Evolutionary conservation across 345 rosid species (phyloP).

Genomic region (Corchorus olitorius): DNA sequence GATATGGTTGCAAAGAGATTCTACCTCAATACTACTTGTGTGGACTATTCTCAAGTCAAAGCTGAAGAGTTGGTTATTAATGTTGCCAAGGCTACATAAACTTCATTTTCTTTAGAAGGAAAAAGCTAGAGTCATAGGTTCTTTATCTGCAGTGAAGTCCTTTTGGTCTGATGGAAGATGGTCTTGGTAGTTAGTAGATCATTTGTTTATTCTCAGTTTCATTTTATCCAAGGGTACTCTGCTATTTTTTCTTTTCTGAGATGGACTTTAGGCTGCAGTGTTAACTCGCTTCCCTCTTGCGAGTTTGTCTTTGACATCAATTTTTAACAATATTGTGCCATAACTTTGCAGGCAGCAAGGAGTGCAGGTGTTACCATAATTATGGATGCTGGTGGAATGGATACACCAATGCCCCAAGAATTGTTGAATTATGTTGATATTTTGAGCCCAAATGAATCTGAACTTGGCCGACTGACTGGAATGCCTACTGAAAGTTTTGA

Average conservation of each 20-base stretch:
- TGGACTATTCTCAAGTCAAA: background rate
- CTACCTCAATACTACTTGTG: background rate
- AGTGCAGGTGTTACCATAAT: conserved; percentile 80
- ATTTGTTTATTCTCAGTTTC: background rate
- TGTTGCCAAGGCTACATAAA: background rate
- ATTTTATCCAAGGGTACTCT: background rate
- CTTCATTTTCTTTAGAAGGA: background rate
- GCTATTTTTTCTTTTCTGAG: background rate
- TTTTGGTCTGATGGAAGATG: background rate
- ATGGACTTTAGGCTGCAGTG: background rate
- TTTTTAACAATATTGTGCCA: conserved; percentile 17
- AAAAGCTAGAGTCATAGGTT: background rate
- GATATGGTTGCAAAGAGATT: background rate
- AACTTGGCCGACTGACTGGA: conserved; percentile 76
- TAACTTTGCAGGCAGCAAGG: conserved; percentile 68
- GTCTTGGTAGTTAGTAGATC: background rate
- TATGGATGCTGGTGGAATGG: conserved; percentile 98
- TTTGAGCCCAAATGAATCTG: conserved; percentile 92
- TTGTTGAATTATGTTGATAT: conserved; percentile 65
- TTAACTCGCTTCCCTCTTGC: background rate
- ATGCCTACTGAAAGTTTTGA: conserved; percentile 79
- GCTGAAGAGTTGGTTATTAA: background rate
- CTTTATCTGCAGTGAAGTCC: background rate
- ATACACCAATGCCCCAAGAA: conserved; percentile 71
- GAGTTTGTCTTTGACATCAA: background rate